phyloP scores from a whole-genome alignment of 2,329 filamentous ascomycete species.

The Lecanoromycetidae sp. region DNA sequence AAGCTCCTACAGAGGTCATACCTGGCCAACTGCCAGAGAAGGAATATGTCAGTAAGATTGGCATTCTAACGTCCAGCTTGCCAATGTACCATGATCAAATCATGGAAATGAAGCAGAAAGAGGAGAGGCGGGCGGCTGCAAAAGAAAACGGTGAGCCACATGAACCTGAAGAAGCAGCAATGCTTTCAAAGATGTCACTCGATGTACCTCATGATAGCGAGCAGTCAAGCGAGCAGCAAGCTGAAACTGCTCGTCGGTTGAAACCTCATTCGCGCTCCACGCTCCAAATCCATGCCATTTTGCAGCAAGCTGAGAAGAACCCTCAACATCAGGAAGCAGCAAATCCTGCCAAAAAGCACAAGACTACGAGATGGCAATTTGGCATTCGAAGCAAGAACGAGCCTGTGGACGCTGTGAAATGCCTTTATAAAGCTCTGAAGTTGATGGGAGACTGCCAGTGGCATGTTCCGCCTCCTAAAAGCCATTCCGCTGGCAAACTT shows the following conservation, averaged over 20 bases:
- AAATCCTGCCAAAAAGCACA: constrained; percentile 28
- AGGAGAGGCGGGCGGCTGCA: constrained; percentile 43
- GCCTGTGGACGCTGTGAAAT: constrained; percentile 85
- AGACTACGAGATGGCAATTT: constrained; percentile 91
- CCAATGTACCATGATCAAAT: constrained; percentile 84
- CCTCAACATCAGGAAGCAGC: constrained; percentile 1
- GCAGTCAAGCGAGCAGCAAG: constrained; percentile 55
- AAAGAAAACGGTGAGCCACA: constrained; percentile 16
- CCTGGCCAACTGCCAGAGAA: constrained; percentile 23
- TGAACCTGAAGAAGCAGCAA: constrained; percentile 5
- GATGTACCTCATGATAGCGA: constrained; percentile 16
- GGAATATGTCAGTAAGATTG: constrained; percentile 69
- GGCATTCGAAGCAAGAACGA: constrained; percentile 90
- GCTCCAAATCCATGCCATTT: constrained; percentile 49
- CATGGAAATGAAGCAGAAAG: constrained; percentile 52
- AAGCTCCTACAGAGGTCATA: neutral
- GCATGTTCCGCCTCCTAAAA: constrained; percentile 44
- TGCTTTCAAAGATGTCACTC: constrained; percentile 7
- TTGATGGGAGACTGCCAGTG: constrained; percentile 75
- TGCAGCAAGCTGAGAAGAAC: constrained; percentile 8
- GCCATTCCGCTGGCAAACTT: neutral
- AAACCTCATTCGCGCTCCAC: constrained; percentile 73
- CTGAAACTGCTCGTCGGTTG: constrained; percentile 65
- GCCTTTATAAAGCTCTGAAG: constrained; percentile 82
- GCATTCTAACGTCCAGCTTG: constrained; percentile 80